Base-by-base conservation (phyloP, 768 basidiomycete species). In the Amyloporia xantha region DNA sequence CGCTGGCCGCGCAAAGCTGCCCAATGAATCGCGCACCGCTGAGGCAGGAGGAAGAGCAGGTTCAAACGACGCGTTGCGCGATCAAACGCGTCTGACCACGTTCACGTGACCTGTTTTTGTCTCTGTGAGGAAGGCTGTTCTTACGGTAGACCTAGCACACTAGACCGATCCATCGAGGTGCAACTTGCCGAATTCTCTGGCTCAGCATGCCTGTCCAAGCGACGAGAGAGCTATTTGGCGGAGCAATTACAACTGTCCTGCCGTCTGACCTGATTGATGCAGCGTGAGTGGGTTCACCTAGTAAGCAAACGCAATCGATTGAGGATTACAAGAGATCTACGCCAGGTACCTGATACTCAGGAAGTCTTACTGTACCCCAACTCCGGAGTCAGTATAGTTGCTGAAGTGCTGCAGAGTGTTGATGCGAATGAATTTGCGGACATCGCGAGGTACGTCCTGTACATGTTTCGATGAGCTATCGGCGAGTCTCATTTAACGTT, bases 341-440 rank as follows among this genome's bases (percentile, higher is more conserved):
- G 95, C 47, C 89, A 97, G 67, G 73, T 99, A 11, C 94, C 96
- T 12, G 87, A 98, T 62, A 91, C 81, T 3, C 95, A 99, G 66
- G 96, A 98, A 62, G 95, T 96, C 36, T 86, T 91, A 67, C 63
- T 96, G 48, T 84, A 82, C 47, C 77, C 78, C 5, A 66, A 79
- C 41, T 86, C 82, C 4, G 74, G 74, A 42, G 70, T 82, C 56
- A 91, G 86, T 60, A 75, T 94, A 53, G 77, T 98, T 43, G 67
- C 96, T 23, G 96, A 99, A 62, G 78, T 96, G 20, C 69, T 97
- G 11, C 66, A 91, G 63, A 73, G 81, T 50, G 91, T 95, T 21
- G 72, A 81, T 27, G 65, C 68, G n/a, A 54, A 60, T 11, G 73
- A 79, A 48, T 71, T 73, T 30, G 60, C 70, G 38, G 79, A 84